A percentile compares a stretch with the other conserved stretches of the same genome.
Conservation (phyloP, 179 eudicot species). For the Vitellaria paradoxa region DNA sequence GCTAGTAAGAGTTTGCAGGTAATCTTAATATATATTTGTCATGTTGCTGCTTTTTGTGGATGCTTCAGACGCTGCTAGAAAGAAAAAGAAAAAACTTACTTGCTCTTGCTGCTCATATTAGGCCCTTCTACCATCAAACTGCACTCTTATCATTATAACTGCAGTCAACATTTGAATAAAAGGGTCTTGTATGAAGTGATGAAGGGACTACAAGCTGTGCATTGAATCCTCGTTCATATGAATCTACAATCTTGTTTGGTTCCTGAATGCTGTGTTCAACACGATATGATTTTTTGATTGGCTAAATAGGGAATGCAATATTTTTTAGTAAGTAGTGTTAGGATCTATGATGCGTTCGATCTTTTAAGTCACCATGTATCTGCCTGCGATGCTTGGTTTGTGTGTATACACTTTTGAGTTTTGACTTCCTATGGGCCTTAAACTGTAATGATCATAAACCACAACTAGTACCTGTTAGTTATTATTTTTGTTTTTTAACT, state of each 20-base stretch:
- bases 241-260: not conserved
- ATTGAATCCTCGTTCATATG: not conserved
- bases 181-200: not conserved
- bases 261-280: not conserved
- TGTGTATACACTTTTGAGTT: not conserved
- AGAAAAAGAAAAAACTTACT: too few relatives aligned
- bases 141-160: not conserved
- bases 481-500: too few relatives aligned
- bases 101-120: not conserved
- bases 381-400: not conserved
- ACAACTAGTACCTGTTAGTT: not conserved
- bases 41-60: not conserved
- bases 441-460: not conserved
- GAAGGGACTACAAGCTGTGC: too few relatives aligned
- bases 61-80: not conserved
- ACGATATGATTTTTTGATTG: not conserved
- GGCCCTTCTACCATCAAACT: too few relatives aligned
- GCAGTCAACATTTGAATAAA: not conserved
- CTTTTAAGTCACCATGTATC: not conserved
- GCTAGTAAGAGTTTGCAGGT: slow-evolving; percentile 77
- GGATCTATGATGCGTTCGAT: not conserved
- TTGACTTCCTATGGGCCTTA: not conserved
- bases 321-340: not conserved
- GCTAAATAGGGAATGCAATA: not conserved
- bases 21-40: slow-evolving; percentile 10